Percentiles rank a stretch among this genome's conserved stretches.
These are phyloP conservation scores for Colletotrichum theobromicola DNA, from an alignment of 2,329 filamentous ascomycete genomes.

Conservation along the genomic window DNA sequence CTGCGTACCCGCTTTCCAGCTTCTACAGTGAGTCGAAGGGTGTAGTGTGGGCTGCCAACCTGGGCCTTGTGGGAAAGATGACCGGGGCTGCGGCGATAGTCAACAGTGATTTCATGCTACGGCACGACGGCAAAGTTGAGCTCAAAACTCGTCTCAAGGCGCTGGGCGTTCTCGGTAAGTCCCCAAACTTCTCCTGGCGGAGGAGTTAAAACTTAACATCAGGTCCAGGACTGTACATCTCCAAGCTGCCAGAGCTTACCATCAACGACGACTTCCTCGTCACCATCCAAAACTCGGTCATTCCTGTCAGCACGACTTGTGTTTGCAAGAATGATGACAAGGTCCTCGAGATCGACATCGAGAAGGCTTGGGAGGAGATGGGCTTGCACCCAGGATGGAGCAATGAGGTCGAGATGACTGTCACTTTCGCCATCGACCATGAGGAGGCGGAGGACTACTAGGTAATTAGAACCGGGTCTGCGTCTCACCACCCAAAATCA, in stretches of 20 bases:
- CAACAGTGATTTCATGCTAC: constrained; percentile 61
- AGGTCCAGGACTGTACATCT: constrained; percentile 75
- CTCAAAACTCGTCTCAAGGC: constrained; percentile 79
- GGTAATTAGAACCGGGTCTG: background rate
- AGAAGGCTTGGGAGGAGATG: constrained; percentile 79
- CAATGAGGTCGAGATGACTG: constrained; percentile 77
- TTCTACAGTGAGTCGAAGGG: constrained; percentile 53
- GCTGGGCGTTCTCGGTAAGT: constrained; percentile 72
- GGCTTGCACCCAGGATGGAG: constrained; percentile 74
- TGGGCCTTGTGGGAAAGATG: constrained; percentile 89
- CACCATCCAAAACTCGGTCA: constrained; percentile 72
- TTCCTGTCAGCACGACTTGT: constrained; percentile 71
- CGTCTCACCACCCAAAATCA: background rate
- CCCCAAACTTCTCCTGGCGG: background rate
- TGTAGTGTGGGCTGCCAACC: constrained; percentile 63
- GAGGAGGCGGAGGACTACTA: background rate
- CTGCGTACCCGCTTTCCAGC: constrained; percentile 69
- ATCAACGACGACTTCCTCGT: constrained; percentile 74
- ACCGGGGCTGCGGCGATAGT: constrained; percentile 82
- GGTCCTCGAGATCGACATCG: constrained; percentile 79
- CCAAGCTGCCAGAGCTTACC: constrained; percentile 64
- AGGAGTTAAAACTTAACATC: background rate
- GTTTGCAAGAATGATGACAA: constrained; percentile 55
- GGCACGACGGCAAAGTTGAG: constrained; percentile 62
- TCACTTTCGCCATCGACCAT: constrained; percentile 54